Evolutionary conservation across 176 grass and related monocot genomes (phyloP), one percentile per base, ranked within the genome.

Genomic region (Musa schizocarpa): DNA sequence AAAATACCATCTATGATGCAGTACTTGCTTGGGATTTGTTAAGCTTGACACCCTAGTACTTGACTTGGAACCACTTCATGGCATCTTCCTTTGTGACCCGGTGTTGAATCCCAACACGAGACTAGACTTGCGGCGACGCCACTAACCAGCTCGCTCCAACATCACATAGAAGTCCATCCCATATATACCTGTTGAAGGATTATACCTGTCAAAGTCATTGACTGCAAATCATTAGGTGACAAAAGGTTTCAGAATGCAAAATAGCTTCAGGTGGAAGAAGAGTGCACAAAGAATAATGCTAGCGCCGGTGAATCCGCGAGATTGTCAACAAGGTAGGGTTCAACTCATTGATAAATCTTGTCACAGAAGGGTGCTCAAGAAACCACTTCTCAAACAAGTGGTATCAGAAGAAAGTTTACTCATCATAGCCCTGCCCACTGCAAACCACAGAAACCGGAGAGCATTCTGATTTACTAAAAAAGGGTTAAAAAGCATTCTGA

Each of bases 301-400:
- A 34, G 29, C 29, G 29, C 4, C 3, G 3, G 29, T 34, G 29
- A 34, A 34, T 5, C 29, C 29, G 6, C 3, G 4, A 43, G 34
- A 43, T 43, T 43, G 34, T 43, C 4, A 3, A 16, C 13, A 21
- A 51, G 9, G 9, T 10, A 71, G 49, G 48, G 87, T 77, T 90
- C 87, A 88, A 78, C 80, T 43, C 8, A 43, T 72, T 88, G 87
- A 82, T 83, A 80, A 80, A 54, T 86, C 68, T 84, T 83, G 85
- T 94, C 88, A 90, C 25, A 51, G 81, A 90, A 82, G 88, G 57
- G 21, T 54, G 50, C 49, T 23, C 1, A 54, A 43, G 54, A 25
- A 34, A 77, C 55, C 21, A 21, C 78, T 81, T 86, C 92, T 91
- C 92, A 76, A 91, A 85, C 88, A 96, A 79, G 76, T 79, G 82